Evolutionary conservation across 2,329 filamentous ascomycete genomes (phyloP).

Genomic region (Falciphora oryzae): DNA sequence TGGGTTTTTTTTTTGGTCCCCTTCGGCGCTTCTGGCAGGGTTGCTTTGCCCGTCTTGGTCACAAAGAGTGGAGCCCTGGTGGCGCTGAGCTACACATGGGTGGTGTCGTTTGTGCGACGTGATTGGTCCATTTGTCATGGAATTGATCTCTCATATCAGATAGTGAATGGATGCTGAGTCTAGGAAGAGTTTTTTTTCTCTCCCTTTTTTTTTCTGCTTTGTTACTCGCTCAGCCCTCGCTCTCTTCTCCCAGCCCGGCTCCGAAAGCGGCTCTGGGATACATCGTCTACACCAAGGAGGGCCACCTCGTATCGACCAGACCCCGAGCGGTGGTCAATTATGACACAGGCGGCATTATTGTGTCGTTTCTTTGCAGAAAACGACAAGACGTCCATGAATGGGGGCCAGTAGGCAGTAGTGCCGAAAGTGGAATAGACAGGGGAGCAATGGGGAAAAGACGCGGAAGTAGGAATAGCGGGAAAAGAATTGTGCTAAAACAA

Average conservation of each 20-base stretch:
- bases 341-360: not conserved
- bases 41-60: not conserved
- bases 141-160: not conserved
- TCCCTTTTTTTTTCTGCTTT: not conserved
- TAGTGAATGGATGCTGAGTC: too few species aligned
- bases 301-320: not conserved
- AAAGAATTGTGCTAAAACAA: not conserved
- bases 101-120: not conserved
- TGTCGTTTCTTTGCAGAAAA: not conserved
- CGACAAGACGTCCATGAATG: too few species aligned
- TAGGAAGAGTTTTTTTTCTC: not conserved
- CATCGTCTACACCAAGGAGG: too few species aligned
- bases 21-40: not conserved
- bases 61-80: not conserved
- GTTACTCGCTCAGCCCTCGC: not conserved
- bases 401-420: too few species aligned
- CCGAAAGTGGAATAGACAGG: too few species aligned
- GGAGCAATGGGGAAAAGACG: too few species aligned
- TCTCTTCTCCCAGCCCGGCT: not conserved
- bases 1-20: not conserved
- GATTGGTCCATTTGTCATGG: not conserved
- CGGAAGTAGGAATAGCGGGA: too few species aligned
- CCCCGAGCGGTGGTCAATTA: not conserved
- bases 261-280: not conserved
- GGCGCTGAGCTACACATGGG: not conserved